These are phyloP conservation scores for Helotiales sp. DNA, from an alignment of 2,329 filamentous ascomycete species.

Conservation along the genomic window DNA sequence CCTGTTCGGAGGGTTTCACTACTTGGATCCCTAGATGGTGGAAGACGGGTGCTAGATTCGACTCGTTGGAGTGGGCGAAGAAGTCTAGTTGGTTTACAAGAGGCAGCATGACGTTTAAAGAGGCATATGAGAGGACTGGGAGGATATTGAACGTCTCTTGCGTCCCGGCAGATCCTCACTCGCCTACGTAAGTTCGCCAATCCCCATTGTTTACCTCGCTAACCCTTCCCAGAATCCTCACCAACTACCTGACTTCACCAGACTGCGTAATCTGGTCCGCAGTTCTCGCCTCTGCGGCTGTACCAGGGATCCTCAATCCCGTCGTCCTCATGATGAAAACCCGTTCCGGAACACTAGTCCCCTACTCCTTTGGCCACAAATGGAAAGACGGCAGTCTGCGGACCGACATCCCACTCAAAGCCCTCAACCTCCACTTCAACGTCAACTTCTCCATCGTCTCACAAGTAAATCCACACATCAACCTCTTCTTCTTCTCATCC, in stretches of 20 bases:
- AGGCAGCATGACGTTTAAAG: slow-evolving; percentile 90
- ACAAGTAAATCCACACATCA: slow-evolving; percentile 95
- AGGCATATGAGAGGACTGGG: slow-evolving; percentile 92
- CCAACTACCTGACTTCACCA: slow-evolving; percentile 92
- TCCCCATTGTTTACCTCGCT: slow-evolving; percentile 6
- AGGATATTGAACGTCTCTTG: slow-evolving; percentile 95
- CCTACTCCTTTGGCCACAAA: slow-evolving; percentile 97
- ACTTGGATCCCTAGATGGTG: slow-evolving; percentile 88
- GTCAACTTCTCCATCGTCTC: slow-evolving; percentile 94
- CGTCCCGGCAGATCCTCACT: slow-evolving; percentile 94
- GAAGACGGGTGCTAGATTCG: slow-evolving; percentile 90
- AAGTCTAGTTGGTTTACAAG: slow-evolving; percentile 87
- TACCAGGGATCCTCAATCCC: slow-evolving; percentile 94
- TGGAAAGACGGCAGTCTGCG: slow-evolving; percentile 97
- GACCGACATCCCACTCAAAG: slow-evolving; percentile 94
- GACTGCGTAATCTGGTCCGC: slow-evolving; percentile 99
- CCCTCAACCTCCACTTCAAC: slow-evolving; percentile 95
- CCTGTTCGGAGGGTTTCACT: slow-evolving; percentile 77
- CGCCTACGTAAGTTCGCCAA: slow-evolving; percentile 55
- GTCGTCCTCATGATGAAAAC: slow-evolving; percentile 93
- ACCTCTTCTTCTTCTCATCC: slow-evolving; percentile 97
- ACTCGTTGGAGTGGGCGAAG: slow-evolving; percentile 88
- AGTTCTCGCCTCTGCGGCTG: slow-evolving; percentile 90
- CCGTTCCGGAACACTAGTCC: slow-evolving; percentile 74
- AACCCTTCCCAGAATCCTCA: slow-evolving; percentile 76